A percentile compares a stretch with the other conserved stretches of the same genome.
Conservation (phyloP, 768 basidiomycete genomes). For the Trametes cingulata region DNA sequence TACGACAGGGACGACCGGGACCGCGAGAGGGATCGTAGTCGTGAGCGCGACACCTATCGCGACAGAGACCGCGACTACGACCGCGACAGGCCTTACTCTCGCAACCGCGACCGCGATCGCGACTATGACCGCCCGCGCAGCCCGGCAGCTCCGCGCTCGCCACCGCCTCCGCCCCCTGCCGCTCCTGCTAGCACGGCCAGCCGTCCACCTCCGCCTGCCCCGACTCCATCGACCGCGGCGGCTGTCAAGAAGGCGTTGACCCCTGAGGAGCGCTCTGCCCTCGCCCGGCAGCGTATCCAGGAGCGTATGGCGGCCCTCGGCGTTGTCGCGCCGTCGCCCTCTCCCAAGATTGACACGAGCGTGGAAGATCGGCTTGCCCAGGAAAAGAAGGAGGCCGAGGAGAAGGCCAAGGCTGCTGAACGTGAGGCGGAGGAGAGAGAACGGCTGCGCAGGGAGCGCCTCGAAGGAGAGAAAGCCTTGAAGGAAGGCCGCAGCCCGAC, state of each 20-base stretch:
- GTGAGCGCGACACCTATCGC: slow-evolving; percentile 40
- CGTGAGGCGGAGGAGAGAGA: slow-evolving; percentile 81
- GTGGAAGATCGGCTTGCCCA: slow-evolving; percentile 84
- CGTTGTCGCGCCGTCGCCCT: slow-evolving; percentile 47
- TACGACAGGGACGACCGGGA: slow-evolving; percentile 38
- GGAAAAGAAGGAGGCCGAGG: slow-evolving; percentile 91
- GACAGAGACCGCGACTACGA: slow-evolving; percentile 37
- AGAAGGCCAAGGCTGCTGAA: slow-evolving; percentile 78
- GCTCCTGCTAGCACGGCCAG: slow-evolving; percentile 40
- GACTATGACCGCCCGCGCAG: slow-evolving; percentile 37
- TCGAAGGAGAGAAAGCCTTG: slow-evolving; percentile 73
- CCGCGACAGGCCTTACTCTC: slow-evolving; percentile 37
- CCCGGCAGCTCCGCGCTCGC: slow-evolving; percentile 44
- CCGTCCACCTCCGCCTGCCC: slow-evolving; percentile 51
- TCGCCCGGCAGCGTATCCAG: slow-evolving; percentile 77
- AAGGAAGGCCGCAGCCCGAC: slow-evolving; percentile 48
- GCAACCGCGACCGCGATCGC: slow-evolving; percentile 43
- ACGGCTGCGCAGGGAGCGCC: slow-evolving; percentile 62
- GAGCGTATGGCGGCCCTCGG: slow-evolving; percentile 87
- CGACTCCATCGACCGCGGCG: slow-evolving; percentile 61
- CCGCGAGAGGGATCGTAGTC: slow-evolving; percentile 45
- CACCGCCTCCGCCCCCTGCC: slow-evolving; percentile 52
- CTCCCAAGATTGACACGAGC: slow-evolving; percentile 65
- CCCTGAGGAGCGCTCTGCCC: slow-evolving; percentile 78
- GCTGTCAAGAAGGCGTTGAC: slow-evolving; percentile 74